Conservation (phyloP, 495 filamentous ascomycete species). For the Astrothelium macrocarpum region DNA sequence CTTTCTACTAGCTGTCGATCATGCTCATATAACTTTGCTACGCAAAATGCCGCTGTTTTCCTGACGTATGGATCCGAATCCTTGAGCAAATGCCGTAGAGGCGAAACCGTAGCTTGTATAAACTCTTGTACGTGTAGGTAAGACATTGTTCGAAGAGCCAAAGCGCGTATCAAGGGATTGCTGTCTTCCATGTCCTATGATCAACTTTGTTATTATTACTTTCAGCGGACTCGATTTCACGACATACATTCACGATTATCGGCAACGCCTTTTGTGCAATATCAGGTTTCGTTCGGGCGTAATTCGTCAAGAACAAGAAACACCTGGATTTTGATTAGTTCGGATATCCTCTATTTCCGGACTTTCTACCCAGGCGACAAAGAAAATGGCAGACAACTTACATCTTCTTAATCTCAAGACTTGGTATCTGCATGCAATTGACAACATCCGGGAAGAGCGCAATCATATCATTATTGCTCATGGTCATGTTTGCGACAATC, state of each 20-base stretch:
- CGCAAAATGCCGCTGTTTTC: conserved; percentile 93
- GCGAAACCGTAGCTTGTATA: conserved; percentile 77
- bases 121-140: conserved; percentile 97
- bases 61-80: conserved; percentile 93
- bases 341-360: background rate
- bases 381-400: too few relatives aligned
- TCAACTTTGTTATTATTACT: conserved; percentile 7
- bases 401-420: conserved; percentile 99
- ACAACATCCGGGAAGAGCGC: conserved; percentile 93
- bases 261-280: conserved; percentile 89
- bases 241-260: conserved; percentile 65
- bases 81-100: conserved; percentile 71
- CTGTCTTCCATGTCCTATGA: conserved; percentile 82
- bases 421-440: conserved; percentile 84
- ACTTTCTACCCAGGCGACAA: too few relatives aligned
- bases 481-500: conserved; percentile 99
- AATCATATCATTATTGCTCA: conserved; percentile 99
- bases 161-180: conserved; percentile 86
- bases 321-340: conserved; percentile 50
- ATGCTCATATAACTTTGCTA: conserved; percentile 97
- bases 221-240: background rate
- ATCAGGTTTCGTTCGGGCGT: conserved; percentile 88
- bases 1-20: conserved; percentile 81
- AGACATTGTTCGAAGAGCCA: conserved; percentile 89
- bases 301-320: conserved; percentile 95